Evolutionary conservation across 371 early-diverging fungal genomes (phyloP).

Genomic region (Lichtheimia corymbifera): DNA sequence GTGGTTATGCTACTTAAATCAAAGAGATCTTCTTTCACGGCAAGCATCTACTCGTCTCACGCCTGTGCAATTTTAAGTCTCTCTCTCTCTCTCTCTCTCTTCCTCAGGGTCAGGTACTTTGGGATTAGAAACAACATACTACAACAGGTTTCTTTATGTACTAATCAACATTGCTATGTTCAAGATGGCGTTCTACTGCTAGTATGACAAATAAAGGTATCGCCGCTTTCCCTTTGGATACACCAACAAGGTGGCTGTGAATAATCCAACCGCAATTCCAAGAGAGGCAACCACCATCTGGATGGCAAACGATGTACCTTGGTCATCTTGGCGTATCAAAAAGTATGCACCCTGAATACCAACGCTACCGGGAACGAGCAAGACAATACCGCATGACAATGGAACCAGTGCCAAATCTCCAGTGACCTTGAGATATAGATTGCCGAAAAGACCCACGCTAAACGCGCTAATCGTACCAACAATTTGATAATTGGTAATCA

Average conservation of each 20-base stretch:
- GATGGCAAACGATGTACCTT: constrained; percentile 48
- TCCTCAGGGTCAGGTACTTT: too few relatives aligned
- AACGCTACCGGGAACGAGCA: constrained; percentile 44
- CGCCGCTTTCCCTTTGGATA: constrained; percentile 10
- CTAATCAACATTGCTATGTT: too few relatives aligned
- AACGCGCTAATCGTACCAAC: constrained; percentile 39
- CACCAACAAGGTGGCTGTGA: constrained; percentile 30
- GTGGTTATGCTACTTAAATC: too few relatives aligned
- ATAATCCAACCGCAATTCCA: constrained; percentile 46
- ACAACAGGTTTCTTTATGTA: too few relatives aligned
- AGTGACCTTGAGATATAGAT: constrained; percentile 37
- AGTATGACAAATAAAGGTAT: constrained; percentile 10
- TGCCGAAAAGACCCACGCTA: constrained; percentile 36
- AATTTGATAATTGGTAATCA: constrained; percentile 35
- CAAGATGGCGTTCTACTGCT: not conserved
- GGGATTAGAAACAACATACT: too few relatives aligned
- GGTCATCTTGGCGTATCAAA: constrained; percentile 34
- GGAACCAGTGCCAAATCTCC: constrained; percentile 38
- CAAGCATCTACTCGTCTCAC: too few relatives aligned
- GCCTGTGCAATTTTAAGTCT: too few relatives aligned
- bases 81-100: too few relatives aligned
- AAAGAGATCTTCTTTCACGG: too few relatives aligned
- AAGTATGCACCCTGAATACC: constrained; percentile 46
- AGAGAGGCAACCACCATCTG: constrained; percentile 49
- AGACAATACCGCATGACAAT: constrained; percentile 39